These are phyloP conservation scores for Trypanosomatidae sp. DNA, from an alignment of 208 protist genomes.

Conservation along the genomic window DNA sequence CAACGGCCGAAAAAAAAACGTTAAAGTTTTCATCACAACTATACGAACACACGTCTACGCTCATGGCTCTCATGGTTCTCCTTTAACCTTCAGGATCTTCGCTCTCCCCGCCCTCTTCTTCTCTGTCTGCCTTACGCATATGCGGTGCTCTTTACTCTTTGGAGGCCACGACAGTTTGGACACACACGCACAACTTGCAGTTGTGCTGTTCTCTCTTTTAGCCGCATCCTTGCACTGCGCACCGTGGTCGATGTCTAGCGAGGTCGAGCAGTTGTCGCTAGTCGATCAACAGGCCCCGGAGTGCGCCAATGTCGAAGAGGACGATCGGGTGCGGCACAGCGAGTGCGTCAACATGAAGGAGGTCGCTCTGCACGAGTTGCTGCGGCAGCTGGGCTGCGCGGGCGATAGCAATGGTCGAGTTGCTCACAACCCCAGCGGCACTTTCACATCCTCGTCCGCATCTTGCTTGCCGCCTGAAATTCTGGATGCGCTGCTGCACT, in stretches of 20 bases:
- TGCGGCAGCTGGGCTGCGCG: slow-evolving; percentile 11
- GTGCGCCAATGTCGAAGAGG: slow-evolving; percentile 42
- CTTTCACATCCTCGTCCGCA: not conserved
- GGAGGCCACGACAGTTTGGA: not conserved
- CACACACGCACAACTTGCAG: not conserved
- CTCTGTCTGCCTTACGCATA: slow-evolving; percentile 6
- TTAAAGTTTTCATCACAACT: not conserved
- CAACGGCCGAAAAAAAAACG: not conserved
- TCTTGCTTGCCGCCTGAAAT: slow-evolving; percentile 32
- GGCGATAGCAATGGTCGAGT: not conserved
- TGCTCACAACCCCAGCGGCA: not conserved
- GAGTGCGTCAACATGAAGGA: slow-evolving; percentile 63
- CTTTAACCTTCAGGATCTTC: not conserved
- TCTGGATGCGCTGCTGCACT: slow-evolving; percentile 34
- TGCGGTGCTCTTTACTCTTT: not conserved
- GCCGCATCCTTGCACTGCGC: not conserved
- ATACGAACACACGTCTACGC: not conserved
- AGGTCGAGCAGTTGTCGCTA: slow-evolving; percentile 24
- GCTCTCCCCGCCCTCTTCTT: slow-evolving; percentile 18
- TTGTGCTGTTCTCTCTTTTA: not conserved
- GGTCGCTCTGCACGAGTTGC: slow-evolving; percentile 31
- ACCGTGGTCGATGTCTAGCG: slow-evolving; percentile 1
- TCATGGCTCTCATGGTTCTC: not conserved
- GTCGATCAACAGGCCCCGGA: slow-evolving; percentile 35
- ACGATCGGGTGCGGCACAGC: slow-evolving; percentile 56